phyloP scores from a whole-genome alignment of 2,329 filamentous ascomycete genomes.

The Sporothrix mexicana region DNA sequence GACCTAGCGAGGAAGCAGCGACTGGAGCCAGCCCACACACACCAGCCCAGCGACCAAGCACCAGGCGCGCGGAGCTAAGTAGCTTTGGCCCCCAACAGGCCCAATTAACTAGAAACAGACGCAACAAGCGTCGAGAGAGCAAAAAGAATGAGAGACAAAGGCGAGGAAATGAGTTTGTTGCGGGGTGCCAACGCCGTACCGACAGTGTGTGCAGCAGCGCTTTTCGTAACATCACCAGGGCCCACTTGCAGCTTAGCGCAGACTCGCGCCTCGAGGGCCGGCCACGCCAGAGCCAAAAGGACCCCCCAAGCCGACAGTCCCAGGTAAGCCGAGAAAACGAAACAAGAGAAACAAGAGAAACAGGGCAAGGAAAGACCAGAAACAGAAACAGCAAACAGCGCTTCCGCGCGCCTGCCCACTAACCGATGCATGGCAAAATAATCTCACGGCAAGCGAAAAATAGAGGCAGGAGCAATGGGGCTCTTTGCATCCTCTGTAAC shows the following conservation, averaged over 20 bases:
- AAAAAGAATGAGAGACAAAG: background rate
- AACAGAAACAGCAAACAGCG: background rate
- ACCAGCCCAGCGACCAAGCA: background rate
- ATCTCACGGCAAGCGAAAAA: background rate
- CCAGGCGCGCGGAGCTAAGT: background rate
- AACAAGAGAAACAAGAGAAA: too few species aligned
- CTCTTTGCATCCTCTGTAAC: background rate
- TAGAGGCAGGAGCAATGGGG: slow-evolving; percentile 4
- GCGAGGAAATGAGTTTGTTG: slow-evolving; percentile 1
- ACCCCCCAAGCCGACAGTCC: background rate
- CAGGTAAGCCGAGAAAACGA: background rate
- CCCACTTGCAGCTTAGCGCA: slow-evolving; percentile 23
- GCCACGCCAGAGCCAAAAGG: background rate
- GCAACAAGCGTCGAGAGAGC: slow-evolving; percentile 19
- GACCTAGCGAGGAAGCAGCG: slow-evolving; percentile 20
- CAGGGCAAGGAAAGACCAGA: background rate
- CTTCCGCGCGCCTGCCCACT: slow-evolving; percentile 18
- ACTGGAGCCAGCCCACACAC: slow-evolving; percentile 15
- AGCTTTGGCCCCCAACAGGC: slow-evolving; percentile 23
- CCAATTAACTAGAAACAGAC: slow-evolving; percentile 7
- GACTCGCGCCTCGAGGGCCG: slow-evolving; percentile 24
- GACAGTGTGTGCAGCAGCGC: slow-evolving; percentile 12
- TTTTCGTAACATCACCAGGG: background rate
- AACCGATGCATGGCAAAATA: slow-evolving; percentile 15
- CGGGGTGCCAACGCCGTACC: slow-evolving; percentile 18